Evolutionary conservation across 2,329 filamentous ascomycete species (phyloP), one percentile per base, ranked within the genome.

Genomic region (Trichoderma sp.): DNA sequence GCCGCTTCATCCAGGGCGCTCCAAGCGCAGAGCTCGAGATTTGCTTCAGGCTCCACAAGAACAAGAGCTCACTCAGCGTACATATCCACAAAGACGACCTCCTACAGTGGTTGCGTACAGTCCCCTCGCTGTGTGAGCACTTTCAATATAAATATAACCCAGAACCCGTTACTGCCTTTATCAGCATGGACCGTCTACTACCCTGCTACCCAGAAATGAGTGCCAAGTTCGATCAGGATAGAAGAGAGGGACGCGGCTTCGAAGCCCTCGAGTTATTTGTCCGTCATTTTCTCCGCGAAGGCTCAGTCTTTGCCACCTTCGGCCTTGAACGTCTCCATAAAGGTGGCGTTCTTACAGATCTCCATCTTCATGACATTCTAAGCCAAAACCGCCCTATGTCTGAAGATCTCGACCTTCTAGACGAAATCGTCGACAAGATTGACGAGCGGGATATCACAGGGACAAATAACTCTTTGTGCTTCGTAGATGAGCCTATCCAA

Each of bases 51-150:
- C 8, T 47, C n/a, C 2, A 5, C 43, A 47, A 47, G 43, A 4
- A 2, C 9, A 4, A 21, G 43, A 12, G 1, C 18, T 21, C 1
- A 1, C 3, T 12, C 18, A 5, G 0, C 1, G 4, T 47, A 8
- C 0, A 4, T 2, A 47, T 47, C 43, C 8, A 3, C 8, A 8
- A 47, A 2, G n/a, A 47, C 2, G 12, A 51, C 4, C 43, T 51
- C n/a, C 4, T 21, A 51, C 43, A 6, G n/a, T 51, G 43, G 43
- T 0, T 51, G 43, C 9, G 9, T 6, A 8, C 43, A 51, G 12
- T 51, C 4, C 8, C 43, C 8, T 21, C n/a, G n/a, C n/a, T 51
- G 43, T 8, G 8, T 21, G 4, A 26, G 26, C 26, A 26, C 26
- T 26, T 26, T 26, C 2, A 26, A 26, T 26, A 26, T 26, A 4